Conservation (phyloP, 306 rosid species). For the Corylus avellana region DNA sequence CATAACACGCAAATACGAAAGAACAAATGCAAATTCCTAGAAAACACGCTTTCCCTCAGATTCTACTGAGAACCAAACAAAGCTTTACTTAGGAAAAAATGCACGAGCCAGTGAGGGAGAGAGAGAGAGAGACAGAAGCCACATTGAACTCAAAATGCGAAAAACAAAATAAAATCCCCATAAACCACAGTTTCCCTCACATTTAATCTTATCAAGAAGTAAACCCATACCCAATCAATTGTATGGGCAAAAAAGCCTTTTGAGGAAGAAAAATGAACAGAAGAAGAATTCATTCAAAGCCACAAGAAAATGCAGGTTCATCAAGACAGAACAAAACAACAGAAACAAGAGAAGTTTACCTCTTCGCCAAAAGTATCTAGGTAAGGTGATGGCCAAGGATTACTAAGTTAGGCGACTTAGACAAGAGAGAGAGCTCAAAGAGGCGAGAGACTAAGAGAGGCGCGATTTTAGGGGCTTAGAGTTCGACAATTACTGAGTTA, state of each 20-base stretch:
- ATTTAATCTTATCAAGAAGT: neutral
- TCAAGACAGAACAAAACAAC: neutral
- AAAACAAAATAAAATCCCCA: neutral
- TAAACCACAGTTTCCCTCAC: neutral
- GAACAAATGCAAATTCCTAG: too few relatives aligned
- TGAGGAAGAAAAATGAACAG: neutral
- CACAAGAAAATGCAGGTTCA: neutral
- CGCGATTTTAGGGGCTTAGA: too few relatives aligned
- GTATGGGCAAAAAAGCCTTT: neutral
- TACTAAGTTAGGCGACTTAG: too few relatives aligned
- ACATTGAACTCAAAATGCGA: too few relatives aligned
- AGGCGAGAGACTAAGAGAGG: too few relatives aligned
- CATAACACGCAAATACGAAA: neutral
- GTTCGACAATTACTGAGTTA: too few relatives aligned
- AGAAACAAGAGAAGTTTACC: slow-evolving; percentile 47
- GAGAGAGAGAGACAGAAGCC: too few relatives aligned
- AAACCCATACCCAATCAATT: neutral
- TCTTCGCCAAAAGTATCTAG: slow-evolving; percentile 97
- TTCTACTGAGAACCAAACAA: neutral
- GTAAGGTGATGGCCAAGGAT: slow-evolving; percentile 93
- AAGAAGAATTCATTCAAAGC: neutral
- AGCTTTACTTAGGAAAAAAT: neutral
- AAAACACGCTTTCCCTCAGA: neutral
- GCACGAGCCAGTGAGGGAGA: neutral
- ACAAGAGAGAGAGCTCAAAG: too few relatives aligned